Conservation (phyloP, 2,329 filamentous ascomycete genomes). For the Claviceps purpurea region DNA sequence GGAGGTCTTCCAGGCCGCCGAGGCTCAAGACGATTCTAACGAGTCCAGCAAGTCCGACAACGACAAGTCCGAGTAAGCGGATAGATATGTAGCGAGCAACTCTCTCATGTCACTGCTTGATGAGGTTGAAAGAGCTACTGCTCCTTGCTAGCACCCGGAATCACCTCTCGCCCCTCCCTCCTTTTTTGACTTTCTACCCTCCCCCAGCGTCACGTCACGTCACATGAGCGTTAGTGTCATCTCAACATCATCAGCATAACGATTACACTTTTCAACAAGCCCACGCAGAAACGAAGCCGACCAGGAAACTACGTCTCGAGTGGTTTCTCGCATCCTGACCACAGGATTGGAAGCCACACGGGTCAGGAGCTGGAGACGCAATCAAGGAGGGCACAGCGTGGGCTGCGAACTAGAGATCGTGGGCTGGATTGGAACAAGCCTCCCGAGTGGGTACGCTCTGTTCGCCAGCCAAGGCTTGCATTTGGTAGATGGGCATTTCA, state of each 20-base stretch:
- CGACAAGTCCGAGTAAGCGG: slow-evolving; percentile 4
- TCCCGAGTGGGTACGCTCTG: slow-evolving; percentile 3
- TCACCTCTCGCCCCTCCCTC: background rate
- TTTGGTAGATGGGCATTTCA: slow-evolving; percentile 6
- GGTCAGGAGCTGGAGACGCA: slow-evolving; percentile 1
- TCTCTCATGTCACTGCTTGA: background rate
- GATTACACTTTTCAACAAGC: background rate
- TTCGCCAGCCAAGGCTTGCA: slow-evolving; percentile 4
- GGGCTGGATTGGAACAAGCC: slow-evolving; percentile 2
- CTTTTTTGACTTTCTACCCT: background rate
- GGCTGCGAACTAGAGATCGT: slow-evolving; percentile 3
- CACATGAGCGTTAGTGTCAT: slow-evolving; percentile 11
- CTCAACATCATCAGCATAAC: slow-evolving; percentile 7
- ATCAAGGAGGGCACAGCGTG: slow-evolving; percentile 1
- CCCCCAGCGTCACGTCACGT: slow-evolving; percentile 3
- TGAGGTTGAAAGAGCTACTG: slow-evolving; percentile 2
- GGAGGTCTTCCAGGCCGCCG: slow-evolving; percentile 53
- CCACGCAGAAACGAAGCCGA: slow-evolving; percentile 1
- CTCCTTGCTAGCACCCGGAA: slow-evolving; percentile 4
- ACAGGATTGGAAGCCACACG: background rate
- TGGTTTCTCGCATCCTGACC: background rate
- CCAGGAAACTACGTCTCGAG: background rate
- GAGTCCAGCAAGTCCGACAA: slow-evolving; percentile 5
- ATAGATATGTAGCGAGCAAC: background rate
- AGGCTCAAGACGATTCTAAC: slow-evolving; percentile 7